Conservation (phyloP, 305 asterid genomes). For the Salvia sclarea region DNA sequence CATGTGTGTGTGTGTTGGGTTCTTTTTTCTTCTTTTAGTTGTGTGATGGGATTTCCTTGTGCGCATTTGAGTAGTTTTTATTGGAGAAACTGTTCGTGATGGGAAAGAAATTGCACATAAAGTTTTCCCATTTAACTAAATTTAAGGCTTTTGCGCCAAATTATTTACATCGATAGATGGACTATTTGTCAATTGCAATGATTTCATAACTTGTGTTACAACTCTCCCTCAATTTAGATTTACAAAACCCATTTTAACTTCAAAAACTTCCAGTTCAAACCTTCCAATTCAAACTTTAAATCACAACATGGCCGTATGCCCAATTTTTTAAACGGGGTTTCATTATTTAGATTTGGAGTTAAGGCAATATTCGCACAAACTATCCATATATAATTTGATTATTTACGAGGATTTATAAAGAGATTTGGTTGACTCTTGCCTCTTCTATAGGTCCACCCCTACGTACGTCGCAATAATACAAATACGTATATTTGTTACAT, state of each 20-base stretch:
- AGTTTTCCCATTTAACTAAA: conserved; percentile 28
- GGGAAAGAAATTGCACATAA: conserved; percentile 37
- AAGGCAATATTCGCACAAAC: no score
- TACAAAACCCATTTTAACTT: neutral
- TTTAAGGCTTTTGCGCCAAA: conserved; percentile 27
- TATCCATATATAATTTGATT: no score
- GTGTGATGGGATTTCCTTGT: conserved; percentile 4
- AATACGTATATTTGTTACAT: no score
- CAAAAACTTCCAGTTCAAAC: neutral
- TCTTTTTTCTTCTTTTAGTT: neutral
- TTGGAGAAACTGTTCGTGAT: conserved; percentile 42
- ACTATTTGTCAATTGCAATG: neutral
- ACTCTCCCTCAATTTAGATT: neutral
- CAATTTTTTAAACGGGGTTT: no score
- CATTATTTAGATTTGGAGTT: no score
- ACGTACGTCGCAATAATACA: no score
- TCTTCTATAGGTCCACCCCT: no score
- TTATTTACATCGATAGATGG: conserved; percentile 18
- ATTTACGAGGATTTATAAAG: no score
- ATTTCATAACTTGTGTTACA: conserved; percentile 15
- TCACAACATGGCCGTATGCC: no score
- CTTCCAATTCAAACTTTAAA: neutral
- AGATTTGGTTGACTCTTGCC: neutral
- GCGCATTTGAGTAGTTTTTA: conserved; percentile 30
- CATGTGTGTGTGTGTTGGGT: neutral